Evolutionary conservation across 768 basidiomycete genomes (phyloP).

Genomic region (Mycena albidolilacea): DNA sequence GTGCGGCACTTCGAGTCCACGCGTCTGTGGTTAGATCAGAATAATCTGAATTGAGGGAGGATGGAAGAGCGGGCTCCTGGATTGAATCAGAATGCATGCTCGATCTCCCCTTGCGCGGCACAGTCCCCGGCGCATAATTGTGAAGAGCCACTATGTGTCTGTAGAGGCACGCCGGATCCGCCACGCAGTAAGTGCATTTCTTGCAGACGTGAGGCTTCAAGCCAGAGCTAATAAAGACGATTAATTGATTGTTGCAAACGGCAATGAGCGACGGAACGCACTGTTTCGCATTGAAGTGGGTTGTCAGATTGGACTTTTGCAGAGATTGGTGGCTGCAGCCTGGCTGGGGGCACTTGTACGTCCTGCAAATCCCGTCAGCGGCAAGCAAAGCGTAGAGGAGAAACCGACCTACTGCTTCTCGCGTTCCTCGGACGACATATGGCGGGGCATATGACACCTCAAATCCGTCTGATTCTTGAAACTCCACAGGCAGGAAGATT

Average conservation of each 20-base stretch:
- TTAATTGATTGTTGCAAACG: neutral
- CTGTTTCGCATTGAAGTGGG: slow-evolving; percentile 23
- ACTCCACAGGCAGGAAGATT: slow-evolving; percentile 23
- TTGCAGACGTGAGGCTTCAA: slow-evolving; percentile 21
- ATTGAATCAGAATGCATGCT: neutral
- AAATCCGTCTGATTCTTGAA: slow-evolving; percentile 12
- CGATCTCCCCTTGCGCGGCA: neutral
- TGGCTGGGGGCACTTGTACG: neutral
- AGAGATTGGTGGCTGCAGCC: slow-evolving; percentile 24
- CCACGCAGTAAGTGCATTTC: slow-evolving; percentile 9
- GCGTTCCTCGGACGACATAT: slow-evolving; percentile 18
- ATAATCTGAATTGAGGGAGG: neutral
- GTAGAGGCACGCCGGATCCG: slow-evolving; percentile 25
- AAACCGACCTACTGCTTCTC: neutral
- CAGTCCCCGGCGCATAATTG: neutral
- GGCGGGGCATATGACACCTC: neutral
- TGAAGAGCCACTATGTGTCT: slow-evolving; percentile 12
- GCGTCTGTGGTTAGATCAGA: neutral
- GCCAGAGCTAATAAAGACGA: neutral
- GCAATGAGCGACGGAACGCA: neutral
- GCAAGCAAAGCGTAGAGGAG: too few relatives aligned
- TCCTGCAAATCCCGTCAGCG: neutral
- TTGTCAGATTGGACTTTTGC: slow-evolving; percentile 28
- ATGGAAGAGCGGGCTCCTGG: neutral
- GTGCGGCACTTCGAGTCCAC: neutral